These are phyloP conservation scores for Astrothelium subdiscretum DNA, from an alignment of 495 filamentous ascomycete species.

Conservation along the genomic window DNA sequence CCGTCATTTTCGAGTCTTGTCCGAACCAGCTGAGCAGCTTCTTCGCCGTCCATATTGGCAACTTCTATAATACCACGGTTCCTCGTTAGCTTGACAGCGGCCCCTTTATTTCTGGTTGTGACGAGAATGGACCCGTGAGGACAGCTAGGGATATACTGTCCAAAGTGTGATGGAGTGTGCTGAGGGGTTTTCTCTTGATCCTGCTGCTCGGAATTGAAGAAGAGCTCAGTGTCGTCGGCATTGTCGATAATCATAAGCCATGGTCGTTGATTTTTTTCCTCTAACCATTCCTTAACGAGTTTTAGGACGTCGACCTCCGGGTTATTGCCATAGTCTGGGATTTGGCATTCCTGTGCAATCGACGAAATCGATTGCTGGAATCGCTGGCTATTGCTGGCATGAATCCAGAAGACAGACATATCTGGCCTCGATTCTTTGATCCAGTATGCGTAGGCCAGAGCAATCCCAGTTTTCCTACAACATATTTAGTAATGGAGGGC, in stretches of 20 bases:
- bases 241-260: no score
- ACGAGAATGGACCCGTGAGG: slow-evolving; percentile 30
- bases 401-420: slow-evolving; percentile 41
- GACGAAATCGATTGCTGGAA: slow-evolving; percentile 32
- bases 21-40: not conserved
- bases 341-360: slow-evolving; percentile 30
- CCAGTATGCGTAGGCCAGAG: slow-evolving; percentile 35
- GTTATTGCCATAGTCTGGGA: slow-evolving; percentile 28
- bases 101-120: slow-evolving; percentile 27
- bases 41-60: slow-evolving; percentile 18
- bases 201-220: slow-evolving; percentile 16
- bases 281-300: slow-evolving; percentile 32
- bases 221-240: slow-evolving; percentile 21
- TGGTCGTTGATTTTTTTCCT: slow-evolving; percentile 7
- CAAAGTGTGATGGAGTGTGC: not conserved
- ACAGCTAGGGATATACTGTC: slow-evolving; percentile 20
- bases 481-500: slow-evolving; percentile 25
- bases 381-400: slow-evolving; percentile 27
- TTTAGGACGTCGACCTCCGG: slow-evolving; percentile 31
- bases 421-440: slow-evolving; percentile 26
- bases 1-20: slow-evolving; percentile 22
- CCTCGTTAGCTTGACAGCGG: slow-evolving; percentile 4
- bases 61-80: not conserved
- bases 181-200: slow-evolving; percentile 6
- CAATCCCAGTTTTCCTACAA: slow-evolving; percentile 36